These are phyloP conservation scores for Aspergillus leporis DNA, from an alignment of 495 filamentous ascomycete species.

Conservation along the genomic window DNA sequence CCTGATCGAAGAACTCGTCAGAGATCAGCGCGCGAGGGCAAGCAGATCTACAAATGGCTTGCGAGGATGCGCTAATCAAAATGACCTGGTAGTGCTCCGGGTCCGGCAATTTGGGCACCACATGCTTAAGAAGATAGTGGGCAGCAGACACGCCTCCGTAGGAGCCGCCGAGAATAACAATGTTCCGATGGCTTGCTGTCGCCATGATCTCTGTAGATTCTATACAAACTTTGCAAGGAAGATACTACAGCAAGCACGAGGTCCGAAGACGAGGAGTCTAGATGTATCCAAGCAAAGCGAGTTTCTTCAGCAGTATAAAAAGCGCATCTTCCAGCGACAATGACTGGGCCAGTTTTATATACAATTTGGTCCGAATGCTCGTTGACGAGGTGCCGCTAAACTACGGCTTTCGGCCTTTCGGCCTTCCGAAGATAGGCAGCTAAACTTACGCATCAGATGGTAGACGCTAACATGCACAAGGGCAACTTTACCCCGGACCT, in stretches of 20 bases:
- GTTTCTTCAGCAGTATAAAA: background rate
- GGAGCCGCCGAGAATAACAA: conserved; percentile 55
- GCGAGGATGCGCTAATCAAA: conserved; percentile 44
- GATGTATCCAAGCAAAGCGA: background rate
- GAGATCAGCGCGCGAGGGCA: conserved; percentile 49
- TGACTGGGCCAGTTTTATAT: background rate
- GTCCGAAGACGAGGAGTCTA: background rate
- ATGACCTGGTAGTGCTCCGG: conserved; percentile 32
- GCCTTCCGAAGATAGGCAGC: background rate
- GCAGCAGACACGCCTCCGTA: conserved; percentile 52
- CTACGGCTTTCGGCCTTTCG: background rate
- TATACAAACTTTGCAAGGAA: background rate
- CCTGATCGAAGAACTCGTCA: conserved; percentile 41
- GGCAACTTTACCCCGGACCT: background rate
- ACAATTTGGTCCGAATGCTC: background rate
- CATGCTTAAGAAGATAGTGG: conserved; percentile 55
- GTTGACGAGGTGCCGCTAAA: background rate
- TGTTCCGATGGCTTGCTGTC: conserved; percentile 24
- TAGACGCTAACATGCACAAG: background rate
- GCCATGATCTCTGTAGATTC: background rate
- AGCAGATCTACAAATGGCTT: conserved; percentile 47
- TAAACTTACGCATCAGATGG: background rate
- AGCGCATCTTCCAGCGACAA: background rate
- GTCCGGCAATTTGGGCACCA: conserved; percentile 40
- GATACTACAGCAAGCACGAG: background rate